Conservation (phyloP, 2,329 filamentous ascomycete genomes). For the Immersiporthe knoxdaviesiana region DNA sequence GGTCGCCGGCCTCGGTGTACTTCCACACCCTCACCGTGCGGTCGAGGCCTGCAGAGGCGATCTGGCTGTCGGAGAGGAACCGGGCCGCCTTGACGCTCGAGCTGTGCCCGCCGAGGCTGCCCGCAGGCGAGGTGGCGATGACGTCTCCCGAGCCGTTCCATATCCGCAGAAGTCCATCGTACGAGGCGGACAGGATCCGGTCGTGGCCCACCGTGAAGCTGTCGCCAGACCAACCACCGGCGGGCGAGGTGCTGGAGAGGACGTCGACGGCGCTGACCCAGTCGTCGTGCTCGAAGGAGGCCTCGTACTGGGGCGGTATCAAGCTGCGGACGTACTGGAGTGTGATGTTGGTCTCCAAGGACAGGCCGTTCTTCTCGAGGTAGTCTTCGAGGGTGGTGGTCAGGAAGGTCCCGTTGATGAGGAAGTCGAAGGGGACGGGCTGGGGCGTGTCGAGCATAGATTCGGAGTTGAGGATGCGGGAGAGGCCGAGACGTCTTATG, state of each 20-base stretch:
- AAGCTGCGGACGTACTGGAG: constrained; percentile 93
- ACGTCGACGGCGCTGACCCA: constrained; percentile 92
- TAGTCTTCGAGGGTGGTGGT: constrained; percentile 90
- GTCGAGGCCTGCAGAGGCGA: constrained; percentile 84
- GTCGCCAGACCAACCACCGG: constrained; percentile 59
- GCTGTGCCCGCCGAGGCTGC: constrained; percentile 71
- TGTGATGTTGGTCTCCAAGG: constrained; percentile 81
- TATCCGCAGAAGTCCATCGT: constrained; percentile 84
- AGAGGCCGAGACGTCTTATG: constrained; percentile 71
- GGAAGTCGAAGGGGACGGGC: constrained; percentile 86
- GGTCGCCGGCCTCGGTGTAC: constrained; percentile 69
- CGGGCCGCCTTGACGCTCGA: constrained; percentile 80
- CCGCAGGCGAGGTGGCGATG: constrained; percentile 74
- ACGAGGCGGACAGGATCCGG: constrained; percentile 86
- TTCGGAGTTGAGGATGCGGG: constrained; percentile 71
- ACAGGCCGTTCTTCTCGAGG: constrained; percentile 82
- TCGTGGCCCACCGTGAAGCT: constrained; percentile 60
- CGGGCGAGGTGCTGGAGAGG: constrained; percentile 67
- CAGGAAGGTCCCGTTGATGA: constrained; percentile 91
- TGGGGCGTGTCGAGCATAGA: constrained; percentile 67
- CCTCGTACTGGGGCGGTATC: constrained; percentile 84
- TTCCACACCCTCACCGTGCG: constrained; percentile 89
- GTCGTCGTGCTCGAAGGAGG: constrained; percentile 95
- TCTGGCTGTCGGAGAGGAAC: constrained; percentile 76
- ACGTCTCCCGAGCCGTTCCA: constrained; percentile 89